Conservation (phyloP, 495 filamentous ascomycete genomes). For the Viridothelium virens region DNA sequence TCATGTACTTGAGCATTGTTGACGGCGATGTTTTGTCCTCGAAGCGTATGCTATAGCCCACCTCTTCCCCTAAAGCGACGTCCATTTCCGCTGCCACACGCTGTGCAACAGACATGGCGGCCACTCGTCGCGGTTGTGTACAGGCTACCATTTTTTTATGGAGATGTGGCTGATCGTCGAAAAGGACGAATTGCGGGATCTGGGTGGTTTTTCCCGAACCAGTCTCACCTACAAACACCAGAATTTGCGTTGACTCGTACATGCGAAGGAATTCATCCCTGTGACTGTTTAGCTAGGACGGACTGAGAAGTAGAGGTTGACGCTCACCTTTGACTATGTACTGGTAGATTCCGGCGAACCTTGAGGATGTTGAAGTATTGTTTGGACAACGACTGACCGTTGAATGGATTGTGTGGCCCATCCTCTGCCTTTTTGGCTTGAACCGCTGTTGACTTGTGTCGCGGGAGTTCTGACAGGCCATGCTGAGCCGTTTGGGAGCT, state of each 20-base stretch:
- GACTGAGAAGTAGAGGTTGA: constrained; percentile 9
- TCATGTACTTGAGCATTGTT: constrained; percentile 99
- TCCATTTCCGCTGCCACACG: constrained; percentile 98
- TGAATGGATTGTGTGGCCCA: constrained; percentile 81
- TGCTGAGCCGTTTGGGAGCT: background rate
- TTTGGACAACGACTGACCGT: constrained; percentile 59
- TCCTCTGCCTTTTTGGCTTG: constrained; percentile 69
- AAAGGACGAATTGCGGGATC: constrained; percentile 96
- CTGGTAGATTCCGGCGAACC: constrained; percentile 74
- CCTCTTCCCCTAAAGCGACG: constrained; percentile 85
- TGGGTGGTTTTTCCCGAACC: constrained; percentile 99
- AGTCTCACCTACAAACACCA: constrained; percentile 98
- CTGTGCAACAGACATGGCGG: constrained; percentile 97
- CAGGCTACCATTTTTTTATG: constrained; percentile 86
- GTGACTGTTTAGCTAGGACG: constrained; percentile 12
- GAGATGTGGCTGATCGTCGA: constrained; percentile 86
- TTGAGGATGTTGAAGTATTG: constrained; percentile 86
- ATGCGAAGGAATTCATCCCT: constrained; percentile 88
- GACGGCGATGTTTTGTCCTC: constrained; percentile 88
- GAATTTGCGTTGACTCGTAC: constrained; percentile 87
- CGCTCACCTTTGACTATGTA: constrained; percentile 74
- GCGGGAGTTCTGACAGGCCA: constrained; percentile 56
- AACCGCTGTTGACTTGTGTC: constrained; percentile 73
- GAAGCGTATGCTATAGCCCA: constrained; percentile 98
- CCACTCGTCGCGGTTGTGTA: constrained; percentile 95